Evolutionary conservation across 1,284 basidiomycete species (phyloP).

Genomic region (Malassezia japonica): DNA sequence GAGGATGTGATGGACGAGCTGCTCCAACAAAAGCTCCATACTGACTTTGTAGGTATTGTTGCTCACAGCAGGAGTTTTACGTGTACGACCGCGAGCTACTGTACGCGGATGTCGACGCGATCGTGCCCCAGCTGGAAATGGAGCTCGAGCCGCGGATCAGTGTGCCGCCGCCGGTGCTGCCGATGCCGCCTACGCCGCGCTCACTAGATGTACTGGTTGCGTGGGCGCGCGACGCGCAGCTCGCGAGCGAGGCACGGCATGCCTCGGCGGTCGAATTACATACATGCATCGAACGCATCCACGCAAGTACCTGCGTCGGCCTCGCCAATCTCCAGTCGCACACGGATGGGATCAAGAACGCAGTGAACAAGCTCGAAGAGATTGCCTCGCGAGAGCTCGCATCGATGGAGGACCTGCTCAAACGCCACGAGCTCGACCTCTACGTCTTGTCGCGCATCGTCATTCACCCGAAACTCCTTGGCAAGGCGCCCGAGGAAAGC

Average conservation of each 20-base stretch:
- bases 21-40: background rate
- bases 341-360: constrained; percentile 29
- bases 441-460: constrained; percentile 31
- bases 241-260: constrained; percentile 8
- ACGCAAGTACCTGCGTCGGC: constrained; percentile 33
- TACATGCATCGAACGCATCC: constrained; percentile 24
- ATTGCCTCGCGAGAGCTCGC: constrained; percentile 28
- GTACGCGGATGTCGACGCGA: constrained; percentile 29
- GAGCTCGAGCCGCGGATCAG: constrained; percentile 19
- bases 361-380: constrained; percentile 22
- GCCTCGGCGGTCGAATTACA: constrained; percentile 18
- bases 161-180: background rate
- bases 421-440: constrained; percentile 35
- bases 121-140: constrained; percentile 31
- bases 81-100: constrained; percentile 45
- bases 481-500: constrained; percentile 7
- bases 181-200: constrained; percentile 27
- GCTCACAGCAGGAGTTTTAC: constrained; percentile 26
- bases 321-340: constrained; percentile 38
- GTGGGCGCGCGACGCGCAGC: constrained; percentile 24
- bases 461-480: constrained; percentile 32
- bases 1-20: constrained; percentile 31
- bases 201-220: constrained; percentile 26
- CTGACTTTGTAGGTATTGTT: background rate
- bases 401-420: constrained; percentile 34